Evolutionary conservation across 345 rosid genomes (phyloP).

Genomic region (Luvunga scandens): DNA sequence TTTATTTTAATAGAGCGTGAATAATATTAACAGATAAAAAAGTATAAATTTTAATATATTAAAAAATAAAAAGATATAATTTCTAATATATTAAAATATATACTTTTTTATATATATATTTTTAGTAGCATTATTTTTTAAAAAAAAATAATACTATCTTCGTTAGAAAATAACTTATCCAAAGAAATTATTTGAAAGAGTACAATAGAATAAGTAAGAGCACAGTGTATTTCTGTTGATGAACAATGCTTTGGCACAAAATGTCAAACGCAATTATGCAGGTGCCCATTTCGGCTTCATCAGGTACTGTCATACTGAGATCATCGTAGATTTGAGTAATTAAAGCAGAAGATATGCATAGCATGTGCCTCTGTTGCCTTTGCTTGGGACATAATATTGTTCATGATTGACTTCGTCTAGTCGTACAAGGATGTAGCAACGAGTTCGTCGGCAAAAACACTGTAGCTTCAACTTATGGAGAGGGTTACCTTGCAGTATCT

Average conservation of each 20-base stretch:
- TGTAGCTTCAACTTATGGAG: no score
- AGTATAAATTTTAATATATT: no score
- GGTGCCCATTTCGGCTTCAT: conserved; percentile 1
- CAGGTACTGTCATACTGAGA: background rate
- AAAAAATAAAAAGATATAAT: no score
- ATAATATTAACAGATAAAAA: no score
- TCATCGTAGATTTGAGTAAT: background rate
- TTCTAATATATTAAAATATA: no score
- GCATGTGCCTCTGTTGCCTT: conserved; percentile 21
- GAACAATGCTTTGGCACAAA: background rate
- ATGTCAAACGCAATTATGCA: conserved; percentile 14
- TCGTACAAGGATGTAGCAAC: background rate
- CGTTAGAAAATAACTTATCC: no score
- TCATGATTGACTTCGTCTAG: conserved; percentile 8
- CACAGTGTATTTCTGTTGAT: conserved; percentile 13
- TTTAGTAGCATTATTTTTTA: accelerated
- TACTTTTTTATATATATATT: no score
- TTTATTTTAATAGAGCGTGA: no score
- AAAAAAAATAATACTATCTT: no score
- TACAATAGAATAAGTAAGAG: conserved; percentile 9
- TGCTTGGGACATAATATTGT: conserved; percentile 11
- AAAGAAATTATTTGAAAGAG: no score
- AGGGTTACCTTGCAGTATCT: no score
- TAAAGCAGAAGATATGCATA: background rate
- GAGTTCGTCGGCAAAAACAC: conserved; percentile 12